Percentiles rank a stretch among this genome's conserved stretches.
These are phyloP conservation scores for Oldenlandia corymbosa DNA, from an alignment of 257 asterid genomes.

Conservation along the genomic window DNA sequence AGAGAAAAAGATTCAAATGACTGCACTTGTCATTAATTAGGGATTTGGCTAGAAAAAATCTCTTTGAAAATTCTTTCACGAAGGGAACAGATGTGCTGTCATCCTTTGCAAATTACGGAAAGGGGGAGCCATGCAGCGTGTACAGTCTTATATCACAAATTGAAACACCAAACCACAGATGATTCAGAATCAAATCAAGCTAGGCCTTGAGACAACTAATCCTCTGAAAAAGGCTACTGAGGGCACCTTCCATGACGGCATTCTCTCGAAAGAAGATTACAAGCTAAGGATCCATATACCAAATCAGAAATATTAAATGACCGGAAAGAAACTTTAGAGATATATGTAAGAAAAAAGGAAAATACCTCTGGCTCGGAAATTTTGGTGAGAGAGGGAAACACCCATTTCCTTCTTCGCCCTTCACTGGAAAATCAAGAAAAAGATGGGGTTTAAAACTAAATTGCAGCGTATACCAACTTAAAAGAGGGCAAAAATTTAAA, in stretches of 20 bases:
- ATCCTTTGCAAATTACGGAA: not conserved
- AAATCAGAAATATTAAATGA: not conserved
- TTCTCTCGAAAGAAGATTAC: not conserved
- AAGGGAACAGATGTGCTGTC: not conserved
- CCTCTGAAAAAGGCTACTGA: not conserved
- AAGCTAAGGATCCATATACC: not conserved
- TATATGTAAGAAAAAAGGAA: slow-evolving; percentile 7
- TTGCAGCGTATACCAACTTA: slow-evolving; percentile 10
- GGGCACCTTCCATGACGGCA: not conserved
- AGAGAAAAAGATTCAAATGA: not conserved
- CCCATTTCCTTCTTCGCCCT: slow-evolving; percentile 95
- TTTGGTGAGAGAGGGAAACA: slow-evolving; percentile 68
- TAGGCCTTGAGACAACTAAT: not conserved
- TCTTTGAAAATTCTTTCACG: no score
- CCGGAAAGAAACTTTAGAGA: not conserved
- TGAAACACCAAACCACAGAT: not conserved
- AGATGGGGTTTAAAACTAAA: slow-evolving; percentile 7
- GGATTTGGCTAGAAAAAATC: no score
- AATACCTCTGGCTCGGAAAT: slow-evolving; percentile 46
- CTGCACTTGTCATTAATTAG: not conserved
- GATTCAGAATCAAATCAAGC: not conserved
- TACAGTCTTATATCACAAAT: not conserved
- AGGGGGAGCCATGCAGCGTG: not conserved
- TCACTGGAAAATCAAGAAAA: slow-evolving; percentile 50
- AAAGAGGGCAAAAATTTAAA: not conserved